phyloP scores from a whole-genome alignment of 495 filamentous ascomycete genomes.

The Hypoxylon fragiforme region DNA sequence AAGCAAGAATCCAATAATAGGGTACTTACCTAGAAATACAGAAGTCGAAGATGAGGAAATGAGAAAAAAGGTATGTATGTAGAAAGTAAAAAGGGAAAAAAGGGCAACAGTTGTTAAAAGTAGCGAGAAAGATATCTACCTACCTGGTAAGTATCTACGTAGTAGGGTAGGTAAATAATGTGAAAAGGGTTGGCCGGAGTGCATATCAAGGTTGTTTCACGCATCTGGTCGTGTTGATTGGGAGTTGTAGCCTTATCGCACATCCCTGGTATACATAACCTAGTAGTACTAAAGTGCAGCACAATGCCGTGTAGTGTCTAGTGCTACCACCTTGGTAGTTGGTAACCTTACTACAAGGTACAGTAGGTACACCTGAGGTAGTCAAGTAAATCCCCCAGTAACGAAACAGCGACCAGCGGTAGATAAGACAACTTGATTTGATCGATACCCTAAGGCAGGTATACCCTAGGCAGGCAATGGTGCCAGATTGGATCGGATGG shows the following conservation, averaged over 20 bases:
- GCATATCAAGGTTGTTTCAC: conserved; percentile 35
- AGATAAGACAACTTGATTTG: conserved; percentile 40
- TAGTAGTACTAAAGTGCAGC: too few relatives aligned
- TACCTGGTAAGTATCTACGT: conserved; percentile 10
- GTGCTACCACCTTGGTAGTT: too few relatives aligned
- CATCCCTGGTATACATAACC: conserved; percentile 32
- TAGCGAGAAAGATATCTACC: conserved; percentile 28
- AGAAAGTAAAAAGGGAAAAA: conserved; percentile 5
- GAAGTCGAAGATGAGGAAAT: too few relatives aligned
- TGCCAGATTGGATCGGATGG: conserved; percentile 34
- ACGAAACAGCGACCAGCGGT: conserved; percentile 34
- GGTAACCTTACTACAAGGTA: too few relatives aligned
- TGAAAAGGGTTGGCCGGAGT: conserved; percentile 21
- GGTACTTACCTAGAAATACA: too few relatives aligned
- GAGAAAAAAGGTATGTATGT: too few relatives aligned
- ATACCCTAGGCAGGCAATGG: too few relatives aligned
- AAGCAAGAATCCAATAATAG: too few relatives aligned
- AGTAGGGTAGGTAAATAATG: neutral
- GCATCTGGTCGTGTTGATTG: conserved; percentile 30
- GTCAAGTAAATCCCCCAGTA: too few relatives aligned
- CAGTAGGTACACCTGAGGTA: too few relatives aligned
- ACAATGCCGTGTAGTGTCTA: conserved; percentile 20
- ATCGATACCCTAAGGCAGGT: too few relatives aligned
- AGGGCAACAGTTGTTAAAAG: conserved; percentile 2
- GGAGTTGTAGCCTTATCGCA: conserved; percentile 48